phyloP scores from a whole-genome alignment of 176 grass and related monocot genomes.

The Thalia dealbata region DNA sequence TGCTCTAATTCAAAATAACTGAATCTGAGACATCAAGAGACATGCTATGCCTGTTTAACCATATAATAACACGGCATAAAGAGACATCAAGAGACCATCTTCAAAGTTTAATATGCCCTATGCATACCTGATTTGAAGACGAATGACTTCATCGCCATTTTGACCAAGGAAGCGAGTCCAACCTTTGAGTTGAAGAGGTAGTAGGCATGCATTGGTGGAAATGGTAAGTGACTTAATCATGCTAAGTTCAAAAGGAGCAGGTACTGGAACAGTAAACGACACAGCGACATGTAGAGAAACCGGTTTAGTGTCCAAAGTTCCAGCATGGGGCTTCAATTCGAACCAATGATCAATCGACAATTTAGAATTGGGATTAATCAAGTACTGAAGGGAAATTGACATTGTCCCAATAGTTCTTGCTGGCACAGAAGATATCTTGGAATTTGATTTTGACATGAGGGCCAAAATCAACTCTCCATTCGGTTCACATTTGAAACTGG shows the following conservation, averaged over 20 bases:
- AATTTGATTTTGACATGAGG: constrained; percentile 41
- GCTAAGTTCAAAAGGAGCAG: constrained; percentile 31
- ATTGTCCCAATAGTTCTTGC: constrained; percentile 54
- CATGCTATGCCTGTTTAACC: no score
- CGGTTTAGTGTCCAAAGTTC: constrained; percentile 29
- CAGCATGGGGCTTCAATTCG: constrained; percentile 45
- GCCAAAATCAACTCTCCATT: constrained; percentile 51
- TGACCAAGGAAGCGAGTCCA: constrained; percentile 51
- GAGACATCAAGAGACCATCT: not conserved
- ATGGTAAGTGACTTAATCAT: constrained; percentile 38
- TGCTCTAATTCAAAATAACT: not conserved
- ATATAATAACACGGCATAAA: no score
- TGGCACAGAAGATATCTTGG: constrained; percentile 25
- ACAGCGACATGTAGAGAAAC: constrained; percentile 51
- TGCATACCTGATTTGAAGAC: constrained; percentile 63
- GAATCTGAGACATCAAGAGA: not conserved
- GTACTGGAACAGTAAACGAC: constrained; percentile 46
- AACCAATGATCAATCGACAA: constrained; percentile 71
- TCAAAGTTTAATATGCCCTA: not conserved
- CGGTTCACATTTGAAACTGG: constrained; percentile 67
- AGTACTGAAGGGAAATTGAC: constrained; percentile 56
- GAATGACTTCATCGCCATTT: constrained; percentile 49
- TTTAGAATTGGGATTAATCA: constrained; percentile 47
- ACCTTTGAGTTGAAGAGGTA: constrained; percentile 29
- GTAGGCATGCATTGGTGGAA: constrained; percentile 43